Conservation (phyloP, 2,329 filamentous ascomycete genomes). For the Fusarium tanahbumbuense region DNA sequence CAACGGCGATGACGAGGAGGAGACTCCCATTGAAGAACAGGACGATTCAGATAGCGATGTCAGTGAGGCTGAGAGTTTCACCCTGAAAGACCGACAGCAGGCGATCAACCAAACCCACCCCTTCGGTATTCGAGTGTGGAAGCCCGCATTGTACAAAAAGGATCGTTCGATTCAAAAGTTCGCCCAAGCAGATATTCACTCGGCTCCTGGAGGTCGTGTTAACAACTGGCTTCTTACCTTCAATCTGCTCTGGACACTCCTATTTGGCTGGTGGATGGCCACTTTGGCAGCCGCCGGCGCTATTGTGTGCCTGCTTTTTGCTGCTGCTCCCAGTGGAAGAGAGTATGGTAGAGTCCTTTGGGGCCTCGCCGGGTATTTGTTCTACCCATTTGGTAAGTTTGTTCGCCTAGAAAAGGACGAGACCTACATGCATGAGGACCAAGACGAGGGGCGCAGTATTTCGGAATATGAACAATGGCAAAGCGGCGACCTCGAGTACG, state of each 20-base stretch:
- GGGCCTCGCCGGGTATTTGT: constrained; percentile 85
- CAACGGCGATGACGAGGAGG: constrained; percentile 51
- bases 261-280: constrained; percentile 97
- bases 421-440: constrained; percentile 91
- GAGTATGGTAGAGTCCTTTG: constrained; percentile 89
- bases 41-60: constrained; percentile 76
- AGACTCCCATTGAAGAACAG: constrained; percentile 59
- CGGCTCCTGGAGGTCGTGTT: constrained; percentile 87
- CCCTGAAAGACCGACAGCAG: constrained; percentile 93
- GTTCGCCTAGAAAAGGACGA: constrained; percentile 94
- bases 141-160: constrained; percentile 98
- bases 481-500: constrained; percentile 95
- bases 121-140: constrained; percentile 99
- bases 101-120: constrained; percentile 99
- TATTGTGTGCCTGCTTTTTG: constrained; percentile 81
- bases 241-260: constrained; percentile 89
- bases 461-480: constrained; percentile 99
- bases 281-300: constrained; percentile 79
- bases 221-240: constrained; percentile 86
- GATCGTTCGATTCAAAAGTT: constrained; percentile 94
- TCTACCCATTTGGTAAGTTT: constrained; percentile 98
- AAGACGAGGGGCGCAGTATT: constrained; percentile 95
- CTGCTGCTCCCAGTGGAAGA: constrained; percentile 80
- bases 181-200: constrained; percentile 97
- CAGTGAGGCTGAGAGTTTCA: constrained; percentile 97